Conservation (phyloP, 768 basidiomycete species). For the Lentinula aciculospora region DNA sequence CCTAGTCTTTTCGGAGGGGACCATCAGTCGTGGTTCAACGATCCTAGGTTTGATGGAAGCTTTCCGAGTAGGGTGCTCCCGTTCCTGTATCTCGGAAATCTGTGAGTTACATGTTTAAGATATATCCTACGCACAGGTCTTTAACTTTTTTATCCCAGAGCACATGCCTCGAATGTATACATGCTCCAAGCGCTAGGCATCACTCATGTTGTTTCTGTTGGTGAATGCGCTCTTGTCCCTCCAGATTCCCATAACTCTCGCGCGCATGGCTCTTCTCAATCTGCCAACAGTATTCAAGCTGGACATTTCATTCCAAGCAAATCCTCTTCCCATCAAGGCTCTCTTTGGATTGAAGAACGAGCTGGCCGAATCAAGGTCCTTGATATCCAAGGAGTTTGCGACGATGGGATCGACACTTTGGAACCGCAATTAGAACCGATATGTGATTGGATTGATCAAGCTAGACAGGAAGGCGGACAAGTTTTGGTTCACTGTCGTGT, state of each 20-base stretch:
- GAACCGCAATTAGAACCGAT: slow-evolving; percentile 85
- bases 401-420: slow-evolving; percentile 94
- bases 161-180: slow-evolving; percentile 90
- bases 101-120: slow-evolving; percentile 50
- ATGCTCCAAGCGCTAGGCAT: slow-evolving; percentile 96
- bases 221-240: slow-evolving; percentile 88
- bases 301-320: slow-evolving; percentile 38
- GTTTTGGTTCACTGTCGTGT: slow-evolving; percentile 97
- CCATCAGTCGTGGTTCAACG: slow-evolving; percentile 93
- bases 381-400: slow-evolving; percentile 88
- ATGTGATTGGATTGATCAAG: slow-evolving; percentile 91
- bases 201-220: slow-evolving; percentile 95
- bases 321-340: slow-evolving; percentile 53
- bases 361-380: slow-evolving; percentile 88
- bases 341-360: slow-evolving; percentile 82
- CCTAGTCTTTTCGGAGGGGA: slow-evolving; percentile 57
- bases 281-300: background rate
- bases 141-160: slow-evolving; percentile 35
- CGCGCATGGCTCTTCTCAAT: background rate
- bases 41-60: slow-evolving; percentile 88
- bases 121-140: no score
- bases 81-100: slow-evolving; percentile 89
- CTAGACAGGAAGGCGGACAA: slow-evolving; percentile 76
- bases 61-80: slow-evolving; percentile 92
- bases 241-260: slow-evolving; percentile 28